phyloP scores from a whole-genome alignment of 352 stramenopile genomes.

The Albugo candida region DNA sequence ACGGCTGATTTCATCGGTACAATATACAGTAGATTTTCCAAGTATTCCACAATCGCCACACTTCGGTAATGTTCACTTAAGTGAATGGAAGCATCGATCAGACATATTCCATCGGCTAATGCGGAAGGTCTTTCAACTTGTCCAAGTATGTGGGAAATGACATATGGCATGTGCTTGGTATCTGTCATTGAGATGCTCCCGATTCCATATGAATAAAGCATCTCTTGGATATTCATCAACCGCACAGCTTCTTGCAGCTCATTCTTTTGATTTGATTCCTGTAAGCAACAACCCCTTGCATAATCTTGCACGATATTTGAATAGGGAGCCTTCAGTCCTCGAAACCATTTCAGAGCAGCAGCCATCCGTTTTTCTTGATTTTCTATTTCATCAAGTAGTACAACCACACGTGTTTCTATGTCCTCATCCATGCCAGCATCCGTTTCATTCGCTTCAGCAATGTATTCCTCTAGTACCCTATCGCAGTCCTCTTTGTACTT shows the following conservation, averaged over 20 bases:
- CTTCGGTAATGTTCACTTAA: constrained; percentile 16
- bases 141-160: constrained; percentile 35
- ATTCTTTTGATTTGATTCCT: constrained; percentile 23
- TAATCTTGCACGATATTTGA: constrained; percentile 26
- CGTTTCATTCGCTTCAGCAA: constrained; percentile 20
- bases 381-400: constrained; percentile 16
- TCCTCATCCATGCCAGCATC: constrained; percentile 9
- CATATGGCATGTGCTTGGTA: constrained; percentile 18
- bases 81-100: constrained; percentile 19
- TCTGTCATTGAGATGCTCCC: constrained; percentile 34
- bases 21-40: constrained; percentile 36
- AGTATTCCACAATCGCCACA: constrained; percentile 27
- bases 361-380: constrained; percentile 12
- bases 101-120: constrained; percentile 30
- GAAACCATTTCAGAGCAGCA: constrained; percentile 16
- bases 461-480: constrained; percentile 23
- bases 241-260: constrained; percentile 39
- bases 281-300: constrained; percentile 14
- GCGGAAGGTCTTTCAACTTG: constrained; percentile 24
- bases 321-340: constrained; percentile 31
- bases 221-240: constrained; percentile 61
- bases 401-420: constrained; percentile 14
- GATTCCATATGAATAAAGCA: constrained; percentile 38
- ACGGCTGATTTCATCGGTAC: neutral
- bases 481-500: constrained; percentile 21